These are phyloP conservation scores for Kodamaea arcana DNA, from an alignment of 1,139 yeast species.

Conservation along the genomic window DNA sequence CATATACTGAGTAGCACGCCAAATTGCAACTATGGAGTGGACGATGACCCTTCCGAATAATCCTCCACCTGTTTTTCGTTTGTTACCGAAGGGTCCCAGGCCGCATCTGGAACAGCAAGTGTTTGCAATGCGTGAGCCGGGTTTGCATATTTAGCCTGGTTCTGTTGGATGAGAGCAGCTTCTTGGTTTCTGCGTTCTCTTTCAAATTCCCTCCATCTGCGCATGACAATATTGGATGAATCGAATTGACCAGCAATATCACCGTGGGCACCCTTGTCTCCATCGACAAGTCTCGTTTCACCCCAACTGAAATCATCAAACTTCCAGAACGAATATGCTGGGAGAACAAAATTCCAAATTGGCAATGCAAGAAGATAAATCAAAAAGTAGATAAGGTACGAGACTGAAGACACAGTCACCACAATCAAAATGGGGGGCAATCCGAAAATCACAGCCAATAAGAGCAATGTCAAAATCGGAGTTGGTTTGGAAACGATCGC, in stretches of 20 bases:
- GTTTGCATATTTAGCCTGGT: constrained; percentile 1
- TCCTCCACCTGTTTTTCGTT: constrained; percentile 25
- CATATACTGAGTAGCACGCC: too few species aligned
- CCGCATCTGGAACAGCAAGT: constrained; percentile 40
- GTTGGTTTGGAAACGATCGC: constrained; percentile 81
- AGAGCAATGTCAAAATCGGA: constrained; percentile 72
- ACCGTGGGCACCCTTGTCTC: constrained; percentile 65
- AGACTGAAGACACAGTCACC: constrained; percentile 77
- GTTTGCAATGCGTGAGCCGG: constrained; percentile 4
- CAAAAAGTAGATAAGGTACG: constrained; percentile 78
- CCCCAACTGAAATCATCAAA: constrained; percentile 99
- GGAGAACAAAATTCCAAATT: constrained; percentile 90
- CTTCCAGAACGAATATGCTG: constrained; percentile 90
- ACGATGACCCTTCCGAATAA: constrained; percentile 25
- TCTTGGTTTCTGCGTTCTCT: constrained; percentile 49
- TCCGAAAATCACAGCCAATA: constrained; percentile 82
- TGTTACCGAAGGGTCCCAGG: constrained; percentile 45
- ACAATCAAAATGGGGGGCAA: constrained; percentile 84
- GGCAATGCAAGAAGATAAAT: constrained; percentile 82
- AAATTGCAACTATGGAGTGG: constrained; percentile 10
- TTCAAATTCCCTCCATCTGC: constrained; percentile 92
- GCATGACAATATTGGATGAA: constrained; percentile 81
- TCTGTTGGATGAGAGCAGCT: constrained; percentile 12
- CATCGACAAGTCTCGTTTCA: constrained; percentile 84
- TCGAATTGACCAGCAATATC: constrained; percentile 77